These are phyloP conservation scores for Lasiodiplodia hormozganensis DNA, from an alignment of 2,329 filamentous ascomycete species.

Conservation along the genomic window DNA sequence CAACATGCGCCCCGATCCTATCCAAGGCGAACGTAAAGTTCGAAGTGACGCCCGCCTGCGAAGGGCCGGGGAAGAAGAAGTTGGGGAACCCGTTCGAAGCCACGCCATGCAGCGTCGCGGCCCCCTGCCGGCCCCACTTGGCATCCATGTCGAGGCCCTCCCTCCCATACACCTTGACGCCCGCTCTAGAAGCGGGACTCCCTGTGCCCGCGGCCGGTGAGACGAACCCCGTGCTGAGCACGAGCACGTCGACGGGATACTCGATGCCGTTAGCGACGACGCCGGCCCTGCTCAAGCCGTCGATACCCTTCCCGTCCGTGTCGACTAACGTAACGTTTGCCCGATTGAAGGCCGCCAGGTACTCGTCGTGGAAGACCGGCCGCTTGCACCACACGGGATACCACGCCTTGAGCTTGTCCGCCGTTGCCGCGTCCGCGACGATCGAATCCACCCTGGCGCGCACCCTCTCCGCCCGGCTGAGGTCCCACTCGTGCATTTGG, in stretches of 20 bases:
- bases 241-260: slow-evolving; percentile 56
- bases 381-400: slow-evolving; percentile 70
- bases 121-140: slow-evolving; percentile 47
- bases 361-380: slow-evolving; percentile 67
- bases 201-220: slow-evolving; percentile 34
- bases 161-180: slow-evolving; percentile 53
- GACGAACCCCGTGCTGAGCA: slow-evolving; percentile 57
- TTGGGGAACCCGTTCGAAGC: slow-evolving; percentile 61
- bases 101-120: slow-evolving; percentile 58
- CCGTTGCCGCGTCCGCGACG: slow-evolving; percentile 61
- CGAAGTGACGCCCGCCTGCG: slow-evolving; percentile 43
- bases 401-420: slow-evolving; percentile 63
- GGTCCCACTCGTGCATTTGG: slow-evolving; percentile 50
- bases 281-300: slow-evolving; percentile 53
- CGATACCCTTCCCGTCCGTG: slow-evolving; percentile 62
- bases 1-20: slow-evolving; percentile 3
- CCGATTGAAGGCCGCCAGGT: slow-evolving; percentile 65
- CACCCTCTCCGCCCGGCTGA: slow-evolving; percentile 52
- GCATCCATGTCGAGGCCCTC: slow-evolving; percentile 53
- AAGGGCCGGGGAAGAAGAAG: slow-evolving; percentile 52
- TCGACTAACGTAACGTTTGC: slow-evolving; percentile 66
- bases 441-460: slow-evolving; percentile 56
- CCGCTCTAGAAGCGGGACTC: slow-evolving; percentile 39
- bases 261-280: slow-evolving; percentile 57
- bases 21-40: slow-evolving; percentile 29